Evolutionary conservation across 768 basidiomycete species (phyloP), one percentile per base, ranked within the genome.

Genomic region (Russula dissimulans): DNA sequence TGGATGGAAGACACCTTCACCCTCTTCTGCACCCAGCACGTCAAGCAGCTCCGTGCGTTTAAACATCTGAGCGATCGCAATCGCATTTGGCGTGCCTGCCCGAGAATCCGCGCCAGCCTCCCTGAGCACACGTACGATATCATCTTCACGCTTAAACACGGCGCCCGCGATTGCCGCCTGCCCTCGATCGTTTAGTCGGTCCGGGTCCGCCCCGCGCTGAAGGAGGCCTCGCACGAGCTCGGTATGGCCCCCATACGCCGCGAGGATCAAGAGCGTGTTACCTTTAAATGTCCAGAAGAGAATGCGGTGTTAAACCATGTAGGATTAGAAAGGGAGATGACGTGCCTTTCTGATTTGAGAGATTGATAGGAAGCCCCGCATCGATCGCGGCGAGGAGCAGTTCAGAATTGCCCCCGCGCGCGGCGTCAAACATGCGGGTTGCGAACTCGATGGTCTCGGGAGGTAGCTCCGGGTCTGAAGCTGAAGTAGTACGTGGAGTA

Each of bases 191-290:
- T 91, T 91, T 53, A 82, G 67, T 11, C 81, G 75, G 66, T 89
- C 84, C 2, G 83, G 81, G 69, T 90, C 86, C 42, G 81, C 86
- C 3, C 80, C 79, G 38, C 78, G 76, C 6, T 71, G 66, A 49
- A 89, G 70, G 31, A 91, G 77, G 14, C 76, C 77, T 48, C 73
- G 73, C 1, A 80, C 73, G 18, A 87, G 79, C 2, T 76, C 72
- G 0, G 73, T 70, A 65, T 89, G 85, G 1, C 88, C 88, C 22
- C 81, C 73, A 67, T 91, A 91, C 2, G 88, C 80, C 3, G 85
- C 83, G 53, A 89, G 79, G 87, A 91, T 91, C 55, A 91, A 73
- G 6, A 91, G 74, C 5, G 87, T 87, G 69, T 91, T 90, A 22
- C 89, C 89, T 85, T 67, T 31, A 9, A 38, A 14, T 32, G 22